Evolutionary conservation across 2,329 filamentous ascomycete genomes (phyloP).

Genomic region (Boeremia exigua): DNA sequence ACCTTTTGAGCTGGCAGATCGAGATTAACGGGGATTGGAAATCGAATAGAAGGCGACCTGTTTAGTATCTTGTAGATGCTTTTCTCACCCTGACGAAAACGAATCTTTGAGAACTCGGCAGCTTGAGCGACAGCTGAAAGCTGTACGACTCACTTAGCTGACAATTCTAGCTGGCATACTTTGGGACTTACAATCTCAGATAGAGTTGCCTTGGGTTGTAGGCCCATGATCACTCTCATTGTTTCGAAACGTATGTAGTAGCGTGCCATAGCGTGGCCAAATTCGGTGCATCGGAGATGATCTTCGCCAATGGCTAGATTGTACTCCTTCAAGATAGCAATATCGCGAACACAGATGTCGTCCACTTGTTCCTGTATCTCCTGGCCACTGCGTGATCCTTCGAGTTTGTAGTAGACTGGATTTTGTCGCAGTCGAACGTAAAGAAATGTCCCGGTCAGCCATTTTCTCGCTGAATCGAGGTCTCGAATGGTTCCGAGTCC

Average conservation of each 20-base stretch:
- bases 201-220: conserved; percentile 66
- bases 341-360: conserved; percentile 72
- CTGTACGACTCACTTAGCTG: conserved; percentile 50
- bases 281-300: conserved; percentile 69
- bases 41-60: conserved; percentile 70
- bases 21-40: conserved; percentile 72
- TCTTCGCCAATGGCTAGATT: conserved; percentile 60
- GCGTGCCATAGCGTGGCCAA: conserved; percentile 80
- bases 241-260: conserved; percentile 83
- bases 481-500: conserved; percentile 74
- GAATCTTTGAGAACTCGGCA: conserved; percentile 73
- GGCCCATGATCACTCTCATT: conserved; percentile 72
- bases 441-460: conserved; percentile 80
- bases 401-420: conserved; percentile 72
- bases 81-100: conserved; percentile 74
- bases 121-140: conserved; percentile 71
- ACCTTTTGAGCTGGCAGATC: conserved; percentile 74
- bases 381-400: conserved; percentile 56
- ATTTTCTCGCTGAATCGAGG: conserved; percentile 69
- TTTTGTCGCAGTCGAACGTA: conserved; percentile 76
- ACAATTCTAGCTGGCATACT: not conserved
- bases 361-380: conserved; percentile 70
- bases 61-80: conserved; percentile 75
- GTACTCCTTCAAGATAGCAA: conserved; percentile 67
- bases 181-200: conserved; percentile 69